phyloP scores from a whole-genome alignment of 768 basidiomycete genomes.

The Mycena sanguinolenta region DNA sequence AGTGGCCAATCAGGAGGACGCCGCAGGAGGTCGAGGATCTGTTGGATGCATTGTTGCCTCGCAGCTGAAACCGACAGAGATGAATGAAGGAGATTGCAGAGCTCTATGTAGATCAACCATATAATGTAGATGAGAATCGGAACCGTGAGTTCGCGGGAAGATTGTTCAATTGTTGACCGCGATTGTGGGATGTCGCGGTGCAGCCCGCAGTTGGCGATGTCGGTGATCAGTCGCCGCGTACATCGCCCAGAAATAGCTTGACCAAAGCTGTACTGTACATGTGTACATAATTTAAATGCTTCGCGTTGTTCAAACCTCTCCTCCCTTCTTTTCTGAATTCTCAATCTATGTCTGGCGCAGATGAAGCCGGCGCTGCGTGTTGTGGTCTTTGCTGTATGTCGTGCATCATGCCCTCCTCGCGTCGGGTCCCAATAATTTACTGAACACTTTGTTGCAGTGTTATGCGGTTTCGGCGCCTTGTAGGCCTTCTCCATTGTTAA shows the following conservation, averaged over 20 bases:
- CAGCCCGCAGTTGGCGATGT: too few relatives aligned
- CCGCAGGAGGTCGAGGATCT: slow-evolving; percentile 34
- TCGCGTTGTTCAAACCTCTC: too few relatives aligned
- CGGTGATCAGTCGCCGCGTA: too few relatives aligned
- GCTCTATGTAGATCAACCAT: neutral
- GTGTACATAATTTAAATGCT: too few relatives aligned
- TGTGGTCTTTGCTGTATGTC: slow-evolving; percentile 47
- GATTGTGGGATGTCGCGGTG: too few relatives aligned
- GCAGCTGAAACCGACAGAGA: neutral
- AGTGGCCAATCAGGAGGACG: slow-evolving; percentile 40
- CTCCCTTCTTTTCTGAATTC: neutral
- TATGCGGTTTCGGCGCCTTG: slow-evolving; percentile 30
- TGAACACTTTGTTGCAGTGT: slow-evolving; percentile 6
- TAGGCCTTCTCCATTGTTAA: neutral
- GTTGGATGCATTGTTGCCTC: slow-evolving; percentile 17
- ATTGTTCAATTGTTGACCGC: too few relatives aligned
- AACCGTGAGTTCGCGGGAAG: too few relatives aligned
- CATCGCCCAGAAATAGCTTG: too few relatives aligned
- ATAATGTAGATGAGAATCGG: too few relatives aligned
- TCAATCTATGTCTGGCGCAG: slow-evolving; percentile 11
- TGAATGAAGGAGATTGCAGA: neutral
- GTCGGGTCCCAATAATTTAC: slow-evolving; percentile 31
- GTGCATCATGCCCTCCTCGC: neutral
- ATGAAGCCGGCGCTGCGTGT: slow-evolving; percentile 36
- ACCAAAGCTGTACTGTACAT: too few relatives aligned